Evolutionary conservation across 768 basidiomycete species (phyloP).

Genomic region (Pseudohyphozyma bogoriensis): DNA sequence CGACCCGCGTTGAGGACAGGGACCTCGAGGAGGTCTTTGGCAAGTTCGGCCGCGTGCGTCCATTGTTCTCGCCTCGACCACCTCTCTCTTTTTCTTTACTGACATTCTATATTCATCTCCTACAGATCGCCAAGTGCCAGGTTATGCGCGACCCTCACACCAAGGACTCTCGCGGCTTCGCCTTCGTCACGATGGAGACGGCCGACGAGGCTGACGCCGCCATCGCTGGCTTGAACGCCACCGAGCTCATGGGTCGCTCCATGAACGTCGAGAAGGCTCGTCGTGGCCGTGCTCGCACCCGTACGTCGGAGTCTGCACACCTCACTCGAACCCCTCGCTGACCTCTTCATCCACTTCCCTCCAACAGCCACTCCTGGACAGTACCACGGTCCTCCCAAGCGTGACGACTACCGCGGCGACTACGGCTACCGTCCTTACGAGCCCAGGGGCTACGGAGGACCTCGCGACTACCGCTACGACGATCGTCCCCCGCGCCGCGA

Average conservation of each 20-base stretch:
- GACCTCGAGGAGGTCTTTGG: conserved; percentile 80
- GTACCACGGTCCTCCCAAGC: conserved; percentile 88
- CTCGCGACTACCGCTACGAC: not conserved
- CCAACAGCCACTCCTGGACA: conserved; percentile 68
- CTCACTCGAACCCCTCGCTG: not conserved
- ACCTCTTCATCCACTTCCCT: conserved; percentile 14
- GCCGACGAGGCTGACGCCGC: conserved; percentile 84
- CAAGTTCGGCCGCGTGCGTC: conserved; percentile 71
- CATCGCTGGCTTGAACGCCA: conserved; percentile 68
- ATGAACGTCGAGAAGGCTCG: conserved; percentile 90
- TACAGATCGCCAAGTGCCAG: conserved; percentile 53
- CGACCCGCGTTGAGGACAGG: conserved; percentile 60
- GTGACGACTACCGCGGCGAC: conserved; percentile 36
- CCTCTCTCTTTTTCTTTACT: too few relatives aligned
- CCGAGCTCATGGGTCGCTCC: conserved; percentile 76
- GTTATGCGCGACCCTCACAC: conserved; percentile 61
- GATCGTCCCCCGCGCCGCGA: not conserved
- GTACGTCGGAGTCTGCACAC: conserved; percentile 24
- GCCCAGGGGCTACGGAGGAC: conserved; percentile 46
- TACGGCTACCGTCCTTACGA: conserved; percentile 65
- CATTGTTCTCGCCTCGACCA: not conserved
- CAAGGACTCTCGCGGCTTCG: conserved; percentile 66
- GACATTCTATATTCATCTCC: not conserved
- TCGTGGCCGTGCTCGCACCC: conserved; percentile 76
- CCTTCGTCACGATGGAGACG: conserved; percentile 80